Evolutionary conservation across 2,329 filamentous ascomycete genomes (phyloP), one percentile per base, ranked within the genome.

Genomic region (Pseudogymnoascus sp.): DNA sequence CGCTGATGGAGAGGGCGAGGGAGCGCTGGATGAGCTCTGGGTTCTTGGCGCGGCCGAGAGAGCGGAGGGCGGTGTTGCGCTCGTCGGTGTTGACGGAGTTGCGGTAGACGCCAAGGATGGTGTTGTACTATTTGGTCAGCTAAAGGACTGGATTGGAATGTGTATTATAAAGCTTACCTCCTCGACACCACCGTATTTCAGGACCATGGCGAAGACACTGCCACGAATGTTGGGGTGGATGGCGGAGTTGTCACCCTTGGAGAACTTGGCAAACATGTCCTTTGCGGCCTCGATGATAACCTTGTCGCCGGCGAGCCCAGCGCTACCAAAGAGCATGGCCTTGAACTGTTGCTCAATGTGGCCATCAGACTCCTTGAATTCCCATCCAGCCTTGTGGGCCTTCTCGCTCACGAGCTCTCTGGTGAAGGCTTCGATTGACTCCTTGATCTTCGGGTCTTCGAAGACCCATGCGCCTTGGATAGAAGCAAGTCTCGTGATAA

Each of bases 261-360:
- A 85, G 75, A 92, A 96, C 75, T 90, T 92, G 72, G 83, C 82
- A 74, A 97, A 96, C 89, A 97, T 96, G 28, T 93, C 90, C 77
- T 92, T 89, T 6, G 92, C 89, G 6, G 91, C 91, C 60, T 86
- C 82, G 72, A 93, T 85, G 65, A 96, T 85, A 68, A 83, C 81
- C 70, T 92, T 80, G 71, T 98, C 93, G 35, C 91, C 92, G 53
- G 87, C 84, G 68, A 91, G 80, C 64, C 93, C 93, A 60, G 93
- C 91, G 68, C 83, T 85, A 65, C 90, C 89, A 73, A 98, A 98
- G 74, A 97, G 84, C 73, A 97, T 84, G 12, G 87, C 87, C 81
- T 98, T 98, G 83, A 96, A 96, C 74, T 97, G 93, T 75, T 96
- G 92, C 74, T 93, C 83, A 68, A 97, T 88, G 73, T 97, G 93